These are phyloP conservation scores for Eragrostis curvula DNA, from an alignment of 176 grass and related monocot genomes.

Conservation along the genomic window DNA sequence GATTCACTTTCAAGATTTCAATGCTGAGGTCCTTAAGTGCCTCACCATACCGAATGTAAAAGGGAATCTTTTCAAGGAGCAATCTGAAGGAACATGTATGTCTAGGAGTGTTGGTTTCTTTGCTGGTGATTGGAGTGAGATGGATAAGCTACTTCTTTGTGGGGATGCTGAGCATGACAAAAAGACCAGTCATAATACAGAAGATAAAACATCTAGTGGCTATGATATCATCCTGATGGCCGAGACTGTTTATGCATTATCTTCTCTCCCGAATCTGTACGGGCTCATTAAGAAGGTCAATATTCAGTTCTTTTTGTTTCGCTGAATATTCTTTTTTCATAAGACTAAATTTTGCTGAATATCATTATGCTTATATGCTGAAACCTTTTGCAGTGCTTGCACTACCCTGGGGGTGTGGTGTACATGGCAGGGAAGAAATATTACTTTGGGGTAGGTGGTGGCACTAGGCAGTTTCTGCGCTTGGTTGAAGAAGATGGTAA, in stretches of 20 bases:
- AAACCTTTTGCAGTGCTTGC: constrained; percentile 59
- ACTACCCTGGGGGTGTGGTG: constrained; percentile 55
- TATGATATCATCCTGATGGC: constrained; percentile 98
- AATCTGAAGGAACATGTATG: constrained; percentile 39
- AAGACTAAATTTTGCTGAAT: not conserved
- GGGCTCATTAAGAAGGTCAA: constrained; percentile 77
- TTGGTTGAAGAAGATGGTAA: constrained; percentile 96
- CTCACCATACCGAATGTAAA: constrained; percentile 93
- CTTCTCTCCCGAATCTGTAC: constrained; percentile 79
- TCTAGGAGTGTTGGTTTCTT: constrained; percentile 68
- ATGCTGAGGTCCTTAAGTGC: constrained; percentile 87
- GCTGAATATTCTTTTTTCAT: constrained; percentile 3
- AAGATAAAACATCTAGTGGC: constrained; percentile 40
- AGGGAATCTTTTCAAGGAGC: constrained; percentile 65
- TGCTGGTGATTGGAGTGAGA: constrained; percentile 93
- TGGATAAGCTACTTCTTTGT: constrained; percentile 68
- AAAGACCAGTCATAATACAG: constrained; percentile 30
- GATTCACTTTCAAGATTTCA: constrained; percentile 97
- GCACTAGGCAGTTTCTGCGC: constrained; percentile 84
- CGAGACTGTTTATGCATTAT: constrained; percentile 82
- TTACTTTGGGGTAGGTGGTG: constrained; percentile 98
- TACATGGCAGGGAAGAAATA: constrained; percentile 97
- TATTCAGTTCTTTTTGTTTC: constrained; percentile 1
- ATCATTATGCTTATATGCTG: constrained; percentile 19
- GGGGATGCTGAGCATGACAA: constrained; percentile 47